phyloP scores from a whole-genome alignment of 2,329 filamentous ascomycete genomes.

The Beauveria caledonica region DNA sequence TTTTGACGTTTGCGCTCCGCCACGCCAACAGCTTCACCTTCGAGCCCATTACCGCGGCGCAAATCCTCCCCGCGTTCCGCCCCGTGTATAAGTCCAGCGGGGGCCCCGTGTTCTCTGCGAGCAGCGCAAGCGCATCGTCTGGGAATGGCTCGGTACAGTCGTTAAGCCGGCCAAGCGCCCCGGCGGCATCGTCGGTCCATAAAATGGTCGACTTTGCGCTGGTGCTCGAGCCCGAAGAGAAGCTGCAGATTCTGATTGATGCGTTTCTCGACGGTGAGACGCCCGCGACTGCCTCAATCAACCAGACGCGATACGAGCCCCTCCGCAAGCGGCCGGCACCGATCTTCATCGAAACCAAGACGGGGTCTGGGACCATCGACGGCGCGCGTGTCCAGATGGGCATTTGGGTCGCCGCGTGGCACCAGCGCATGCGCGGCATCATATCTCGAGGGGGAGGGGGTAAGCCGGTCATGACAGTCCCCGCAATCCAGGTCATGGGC shows the following conservation, averaged over 20 bases:
- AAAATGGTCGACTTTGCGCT: neutral
- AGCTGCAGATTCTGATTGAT: neutral
- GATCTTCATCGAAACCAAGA: slow-evolving; percentile 13
- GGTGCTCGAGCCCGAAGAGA: neutral
- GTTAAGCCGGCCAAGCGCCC: neutral
- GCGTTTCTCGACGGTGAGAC: neutral
- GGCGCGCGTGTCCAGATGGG: slow-evolving; percentile 9
- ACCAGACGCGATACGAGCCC: neutral
- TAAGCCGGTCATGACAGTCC: neutral
- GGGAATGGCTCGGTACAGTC: neutral
- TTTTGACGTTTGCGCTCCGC: neutral
- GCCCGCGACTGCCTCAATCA: neutral
- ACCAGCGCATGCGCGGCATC: slow-evolving; percentile 12
- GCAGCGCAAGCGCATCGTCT: neutral
- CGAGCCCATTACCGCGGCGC: neutral
- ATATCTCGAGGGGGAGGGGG: neutral
- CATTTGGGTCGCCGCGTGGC: slow-evolving; percentile 12
- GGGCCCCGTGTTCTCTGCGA: neutral
- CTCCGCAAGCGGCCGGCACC: slow-evolving; percentile 9
- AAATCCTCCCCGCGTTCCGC: neutral
- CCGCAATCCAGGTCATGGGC: slow-evolving; percentile 10
- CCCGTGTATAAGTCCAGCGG: neutral
- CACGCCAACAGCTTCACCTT: neutral
- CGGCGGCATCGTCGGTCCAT: neutral
- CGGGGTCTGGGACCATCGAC: slow-evolving; percentile 5